Base-by-base conservation (phyloP, 495 filamentous ascomycete species). In the Achaetomiella virescens region DNA sequence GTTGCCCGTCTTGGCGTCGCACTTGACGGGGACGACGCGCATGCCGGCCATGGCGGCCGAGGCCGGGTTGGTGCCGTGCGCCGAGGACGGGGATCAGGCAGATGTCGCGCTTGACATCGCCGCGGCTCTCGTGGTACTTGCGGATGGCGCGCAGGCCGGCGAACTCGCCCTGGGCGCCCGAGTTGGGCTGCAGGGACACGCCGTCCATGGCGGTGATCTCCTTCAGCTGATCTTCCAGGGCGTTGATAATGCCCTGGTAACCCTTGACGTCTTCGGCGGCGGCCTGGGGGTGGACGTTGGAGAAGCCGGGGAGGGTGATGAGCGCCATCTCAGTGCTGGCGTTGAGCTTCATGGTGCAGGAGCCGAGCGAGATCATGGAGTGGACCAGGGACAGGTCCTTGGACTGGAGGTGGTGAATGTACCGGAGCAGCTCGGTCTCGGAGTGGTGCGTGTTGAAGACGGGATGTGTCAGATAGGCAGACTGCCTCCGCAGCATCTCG, bases 271-370 rank as follows among this genome's bases (percentile, higher is more conserved):
- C 76, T 25, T 81, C 71, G 1, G 72, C 60, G 1, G 87, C 86
- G 20, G 82, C 81, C 63, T 90, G 90, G 3, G 93, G 93, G 71
- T 98, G 93, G 25, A 97, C 82, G 45, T 86, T 83, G 43, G 89
- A 81, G 71, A 96, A 92, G 63, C 91, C 85, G 11, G 86, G 86
- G 77, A 84, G 89, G 1, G 90, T 91, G 53, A 97, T 77, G 18
- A 93, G 88, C 10, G 89, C 81, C 66, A 72, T 97, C 70, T 97
- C 92, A 15, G 89, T 88, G 31, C 92, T 95, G 54, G 88, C 90
- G 66, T 98, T 98, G 41, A 98, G 84, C 79, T 98, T 98, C 93
- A 98, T 98, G 21, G 93, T 98, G 78, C 93, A 98, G 17, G 95
- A 97, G 25, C 93, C 93, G n/a, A 98, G 82, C 7, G 93, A 91